Percentiles rank a stretch among this genome's conserved stretches.
These are phyloP conservation scores for Verbena officinalis DNA, from an alignment of 257 asterid genomes.

Conservation along the genomic window DNA sequence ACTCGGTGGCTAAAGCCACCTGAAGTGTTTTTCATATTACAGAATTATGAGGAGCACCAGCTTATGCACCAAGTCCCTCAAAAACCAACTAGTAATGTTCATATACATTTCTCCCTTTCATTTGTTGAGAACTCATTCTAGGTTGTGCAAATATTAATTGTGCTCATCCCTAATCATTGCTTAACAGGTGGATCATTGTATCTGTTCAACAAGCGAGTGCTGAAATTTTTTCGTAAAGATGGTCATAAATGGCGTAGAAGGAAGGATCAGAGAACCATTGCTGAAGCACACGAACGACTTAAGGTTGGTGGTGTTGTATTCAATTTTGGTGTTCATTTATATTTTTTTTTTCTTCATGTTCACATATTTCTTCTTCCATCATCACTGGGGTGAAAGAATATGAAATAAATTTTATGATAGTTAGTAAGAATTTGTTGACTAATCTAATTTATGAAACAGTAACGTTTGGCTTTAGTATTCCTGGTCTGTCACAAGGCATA, in stretches of 20 bases:
- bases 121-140: slow-evolving; percentile 13
- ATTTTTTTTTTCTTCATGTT: background rate
- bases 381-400: background rate
- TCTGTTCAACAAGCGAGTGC: slow-evolving; percentile 81
- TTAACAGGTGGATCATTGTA: slow-evolving; percentile 80
- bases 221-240: slow-evolving; percentile 84
- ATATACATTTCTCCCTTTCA: slow-evolving; percentile 12
- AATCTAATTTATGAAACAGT: background rate
- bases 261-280: slow-evolving; percentile 84
- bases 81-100: slow-evolving; percentile 62
- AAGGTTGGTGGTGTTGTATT: slow-evolving; percentile 57
- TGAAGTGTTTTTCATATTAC: slow-evolving; percentile 74
- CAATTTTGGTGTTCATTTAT: slow-evolving; percentile 15
- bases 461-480: slow-evolving; percentile 6
- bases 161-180: slow-evolving; percentile 25
- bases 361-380: slow-evolving; percentile 7
- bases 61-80: slow-evolving; percentile 73
- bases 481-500: slow-evolving; percentile 26
- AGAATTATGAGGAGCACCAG: slow-evolving; percentile 72
- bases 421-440: background rate
- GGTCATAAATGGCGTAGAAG: slow-evolving; percentile 97
- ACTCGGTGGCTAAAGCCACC: slow-evolving; percentile 91
- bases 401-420: background rate
- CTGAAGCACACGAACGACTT: slow-evolving; percentile 96
- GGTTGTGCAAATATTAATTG: slow-evolving; percentile 6